These are phyloP conservation scores for Aegilops speltoides DNA, from an alignment of 176 grass and related monocot species.

Conservation along the genomic window DNA sequence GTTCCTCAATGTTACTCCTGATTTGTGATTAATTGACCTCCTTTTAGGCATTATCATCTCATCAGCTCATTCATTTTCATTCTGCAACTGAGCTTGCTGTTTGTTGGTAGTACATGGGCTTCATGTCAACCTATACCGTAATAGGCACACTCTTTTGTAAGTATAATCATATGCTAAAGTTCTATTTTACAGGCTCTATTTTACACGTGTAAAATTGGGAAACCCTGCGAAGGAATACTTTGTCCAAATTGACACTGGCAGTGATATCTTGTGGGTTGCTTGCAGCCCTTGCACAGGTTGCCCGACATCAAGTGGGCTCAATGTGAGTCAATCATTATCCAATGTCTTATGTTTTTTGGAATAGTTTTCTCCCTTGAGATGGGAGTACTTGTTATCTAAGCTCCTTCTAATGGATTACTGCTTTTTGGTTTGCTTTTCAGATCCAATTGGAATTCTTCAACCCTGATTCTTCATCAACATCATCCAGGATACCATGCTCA, in stretches of 20 bases:
- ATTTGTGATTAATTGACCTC: conserved; percentile 13
- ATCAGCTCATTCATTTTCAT: neutral
- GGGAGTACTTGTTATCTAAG: neutral
- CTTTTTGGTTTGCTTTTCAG: conserved; percentile 37
- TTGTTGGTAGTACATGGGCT: neutral
- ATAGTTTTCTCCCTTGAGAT: neutral
- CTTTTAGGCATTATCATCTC: conserved; percentile 7
- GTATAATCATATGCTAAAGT: conserved; percentile 15
- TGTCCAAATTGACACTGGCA: conserved; percentile 97
- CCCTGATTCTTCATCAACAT: conserved; percentile 67
- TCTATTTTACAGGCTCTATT: conserved; percentile 78
- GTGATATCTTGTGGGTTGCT: conserved; percentile 94
- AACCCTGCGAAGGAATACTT: conserved; percentile 86
- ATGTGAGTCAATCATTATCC: conserved; percentile 50
- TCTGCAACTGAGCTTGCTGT: neutral
- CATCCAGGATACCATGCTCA: conserved; percentile 61
- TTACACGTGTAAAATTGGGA: conserved; percentile 85
- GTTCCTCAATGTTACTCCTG: neutral
- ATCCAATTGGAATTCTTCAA: conserved; percentile 82
- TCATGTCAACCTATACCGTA: neutral
- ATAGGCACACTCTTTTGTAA: neutral
- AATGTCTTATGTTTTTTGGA: neutral
- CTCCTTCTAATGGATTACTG: conserved; percentile 8
- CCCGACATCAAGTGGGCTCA: conserved; percentile 85
- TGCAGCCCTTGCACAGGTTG: conserved; percentile 82